Conservation (phyloP, 192 early-diverging fungal genomes). For the Dissophora globulifera region DNA sequence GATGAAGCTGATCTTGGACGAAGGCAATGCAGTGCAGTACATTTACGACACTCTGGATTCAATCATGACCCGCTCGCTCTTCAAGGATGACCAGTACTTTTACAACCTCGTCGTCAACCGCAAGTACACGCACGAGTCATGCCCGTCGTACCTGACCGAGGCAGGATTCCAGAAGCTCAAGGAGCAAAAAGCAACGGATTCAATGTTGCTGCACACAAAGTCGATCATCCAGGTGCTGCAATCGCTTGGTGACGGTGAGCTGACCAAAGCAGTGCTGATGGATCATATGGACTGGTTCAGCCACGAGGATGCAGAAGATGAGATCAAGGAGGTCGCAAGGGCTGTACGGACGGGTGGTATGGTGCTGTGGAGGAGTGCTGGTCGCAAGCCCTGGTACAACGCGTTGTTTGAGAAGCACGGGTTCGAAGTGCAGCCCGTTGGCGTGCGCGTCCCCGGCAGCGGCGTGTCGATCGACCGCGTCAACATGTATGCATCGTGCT, state of each 20-base stretch:
- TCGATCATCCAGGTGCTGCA: conserved; percentile 77
- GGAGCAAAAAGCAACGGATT: conserved; percentile 61
- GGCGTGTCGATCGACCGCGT: conserved; percentile 78
- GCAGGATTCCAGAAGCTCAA: conserved; percentile 72
- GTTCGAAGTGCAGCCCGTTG: conserved; percentile 73
- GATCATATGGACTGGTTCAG: conserved; percentile 92
- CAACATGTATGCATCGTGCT: conserved; percentile 87
- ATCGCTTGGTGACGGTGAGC: conserved; percentile 68
- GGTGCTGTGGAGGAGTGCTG: conserved; percentile 86
- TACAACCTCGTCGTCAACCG: conserved; percentile 81
- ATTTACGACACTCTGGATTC: conserved; percentile 87
- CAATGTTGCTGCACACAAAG: conserved; percentile 83
- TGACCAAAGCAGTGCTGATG: conserved; percentile 84
- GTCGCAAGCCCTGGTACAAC: conserved; percentile 86
- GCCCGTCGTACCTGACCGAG: conserved; percentile 81
- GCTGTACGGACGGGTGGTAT: conserved; percentile 70
- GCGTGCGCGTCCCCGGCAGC: conserved; percentile 73
- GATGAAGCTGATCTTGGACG: conserved; percentile 85
- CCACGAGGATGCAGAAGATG: conserved; percentile 71
- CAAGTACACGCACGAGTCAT: conserved; percentile 73
- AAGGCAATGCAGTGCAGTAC: conserved; percentile 82
- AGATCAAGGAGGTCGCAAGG: conserved; percentile 73
- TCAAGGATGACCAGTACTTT: conserved; percentile 85
- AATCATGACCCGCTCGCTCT: conserved; percentile 67
- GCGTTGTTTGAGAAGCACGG: conserved; percentile 74